Conservation (phyloP, 129 eudicot species). For the Flaveria ramosissima region DNA sequence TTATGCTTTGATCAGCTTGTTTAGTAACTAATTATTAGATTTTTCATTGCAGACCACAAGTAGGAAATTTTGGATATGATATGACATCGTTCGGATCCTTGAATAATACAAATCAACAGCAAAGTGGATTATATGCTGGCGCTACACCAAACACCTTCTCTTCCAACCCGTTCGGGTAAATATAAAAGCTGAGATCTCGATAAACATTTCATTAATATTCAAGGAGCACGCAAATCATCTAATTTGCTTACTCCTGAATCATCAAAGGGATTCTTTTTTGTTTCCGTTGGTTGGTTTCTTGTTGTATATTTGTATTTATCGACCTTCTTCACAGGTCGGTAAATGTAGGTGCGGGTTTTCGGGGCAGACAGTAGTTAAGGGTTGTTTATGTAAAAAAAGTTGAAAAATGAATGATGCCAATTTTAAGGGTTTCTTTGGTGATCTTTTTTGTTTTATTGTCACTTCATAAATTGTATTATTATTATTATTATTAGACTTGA, state of each 20-base stretch:
- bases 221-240: constrained; percentile 26
- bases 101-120: constrained; percentile 51
- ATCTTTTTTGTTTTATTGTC: constrained; percentile 8
- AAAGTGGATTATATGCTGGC: constrained; percentile 40
- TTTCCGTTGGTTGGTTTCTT: constrained; percentile 31
- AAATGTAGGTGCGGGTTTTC: constrained; percentile 16
- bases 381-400: constrained; percentile 18
- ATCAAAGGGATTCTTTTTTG: not conserved
- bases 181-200: not conserved
- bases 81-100: constrained; percentile 37
- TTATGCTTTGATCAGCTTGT: not conserved
- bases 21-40: not conserved
- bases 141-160: constrained; percentile 43
- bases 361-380: constrained; percentile 12
- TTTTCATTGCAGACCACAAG: constrained; percentile 49
- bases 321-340: constrained; percentile 11
- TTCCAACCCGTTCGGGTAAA: constrained; percentile 76
- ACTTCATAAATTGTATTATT: constrained; percentile 17
- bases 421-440: constrained; percentile 4
- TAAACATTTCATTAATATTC: not conserved
- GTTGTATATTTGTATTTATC: constrained; percentile 37
- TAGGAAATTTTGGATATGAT: constrained; percentile 50
- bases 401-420: not conserved
- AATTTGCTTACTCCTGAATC: constrained; percentile 22
- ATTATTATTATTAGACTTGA: not conserved